phyloP scores from a whole-genome alignment of 1,284 basidiomycete species.

The Polyporus tsugae region DNA sequence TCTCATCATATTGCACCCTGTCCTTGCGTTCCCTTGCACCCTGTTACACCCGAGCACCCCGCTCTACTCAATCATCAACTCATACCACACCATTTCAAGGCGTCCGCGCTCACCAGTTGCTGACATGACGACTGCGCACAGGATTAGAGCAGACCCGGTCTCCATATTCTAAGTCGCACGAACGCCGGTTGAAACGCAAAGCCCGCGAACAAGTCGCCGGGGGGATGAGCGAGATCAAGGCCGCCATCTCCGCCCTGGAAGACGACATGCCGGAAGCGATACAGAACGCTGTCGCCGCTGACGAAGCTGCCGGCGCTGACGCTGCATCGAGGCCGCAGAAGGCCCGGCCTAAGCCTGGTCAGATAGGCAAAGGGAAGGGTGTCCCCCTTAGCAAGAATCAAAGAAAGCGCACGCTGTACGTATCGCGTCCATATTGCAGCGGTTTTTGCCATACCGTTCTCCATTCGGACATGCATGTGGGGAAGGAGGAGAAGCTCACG shows the following conservation, averaged over 20 bases:
- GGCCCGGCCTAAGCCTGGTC: conserved; percentile 48
- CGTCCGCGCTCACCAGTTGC: background rate
- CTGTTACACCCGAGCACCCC: background rate
- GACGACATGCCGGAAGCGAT: conserved; percentile 41
- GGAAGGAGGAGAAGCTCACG: conserved; percentile 15
- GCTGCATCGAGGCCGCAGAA: conserved; percentile 34
- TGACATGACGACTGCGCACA: conserved; percentile 38
- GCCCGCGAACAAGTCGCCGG: conserved; percentile 73
- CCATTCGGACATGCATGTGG: conserved; percentile 3
- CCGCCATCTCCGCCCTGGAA: conserved; percentile 62
- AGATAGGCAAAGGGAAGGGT: conserved; percentile 76
- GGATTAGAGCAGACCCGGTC: conserved; percentile 61
- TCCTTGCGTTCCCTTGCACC: background rate
- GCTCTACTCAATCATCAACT: background rate
- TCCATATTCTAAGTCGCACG: conserved; percentile 81
- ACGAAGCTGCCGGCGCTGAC: conserved; percentile 33
- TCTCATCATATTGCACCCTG: background rate
- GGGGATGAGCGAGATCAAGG: conserved; percentile 65
- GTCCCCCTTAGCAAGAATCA: conserved; percentile 69
- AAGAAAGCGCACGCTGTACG: conserved; percentile 76
- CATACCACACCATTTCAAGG: conserved; percentile 15
- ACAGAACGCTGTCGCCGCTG: conserved; percentile 29
- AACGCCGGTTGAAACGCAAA: conserved; percentile 74
- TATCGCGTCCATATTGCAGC: conserved; percentile 29
- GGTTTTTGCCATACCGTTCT: background rate